Base-by-base conservation (phyloP, 73 alveolate genomes). In the Stentor coeruleus region DNA sequence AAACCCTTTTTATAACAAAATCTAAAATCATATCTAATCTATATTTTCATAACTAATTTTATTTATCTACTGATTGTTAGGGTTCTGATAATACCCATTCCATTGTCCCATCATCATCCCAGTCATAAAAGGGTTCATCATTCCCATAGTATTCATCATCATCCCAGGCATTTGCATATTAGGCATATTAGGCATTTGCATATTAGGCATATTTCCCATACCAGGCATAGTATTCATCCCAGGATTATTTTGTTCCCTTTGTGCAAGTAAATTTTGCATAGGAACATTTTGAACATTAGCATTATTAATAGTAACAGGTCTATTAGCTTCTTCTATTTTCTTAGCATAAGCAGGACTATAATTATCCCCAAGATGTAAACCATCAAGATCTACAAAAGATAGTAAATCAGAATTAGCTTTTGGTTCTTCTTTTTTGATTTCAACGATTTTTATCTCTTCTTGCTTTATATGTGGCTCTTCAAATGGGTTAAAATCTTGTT, bases 281-380 rank as follows among this genome's bases (percentile, higher is more conserved):
- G 79, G 79, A 28, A 66, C 79, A 66, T 66, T 66, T 11, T 20
- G 36, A 1, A 66, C 79, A 66, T 66, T 66, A 20, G 79, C 49
- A 66, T 66, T 66, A 33, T 66, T 66, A 33, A 66, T 66, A 20
- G 42, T 66, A 40, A 66, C 37, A 66, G 79, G 79, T 31, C 33
- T 66, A 66, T 66, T 66, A 20, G 79, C 79, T 26, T 66, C 79
- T 66, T 66, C 40, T 37, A 66, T 20, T 66, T 66, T 66, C 37
- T 31, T 0, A 0, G 79, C 79, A 66, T 28, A 20, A 2, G 79
- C 79, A 66, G 79, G 79, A 2, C 40, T 20, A 31, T 66, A 66
- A 20, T 31, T 31, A 66, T 66, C 79, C 2, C 79, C 79, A 14
- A 66, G 33, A 66, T 66, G 79, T 40, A 66, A 66, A 15, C 37